phyloP scores from a whole-genome alignment of 2,329 filamentous ascomycete genomes.

The Fusarium setosum region DNA sequence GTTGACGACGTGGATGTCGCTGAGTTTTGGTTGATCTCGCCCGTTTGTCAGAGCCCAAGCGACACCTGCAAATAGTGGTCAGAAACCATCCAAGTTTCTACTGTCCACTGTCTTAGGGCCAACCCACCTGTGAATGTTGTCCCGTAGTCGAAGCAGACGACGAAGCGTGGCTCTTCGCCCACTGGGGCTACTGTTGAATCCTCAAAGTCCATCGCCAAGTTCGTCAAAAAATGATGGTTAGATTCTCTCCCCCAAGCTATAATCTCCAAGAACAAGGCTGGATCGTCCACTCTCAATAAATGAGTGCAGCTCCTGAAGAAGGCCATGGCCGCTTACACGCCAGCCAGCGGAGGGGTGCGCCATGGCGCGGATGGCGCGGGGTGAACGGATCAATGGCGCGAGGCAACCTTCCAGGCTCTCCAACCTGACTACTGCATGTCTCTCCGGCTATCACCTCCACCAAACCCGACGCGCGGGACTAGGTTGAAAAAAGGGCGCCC shows the following conservation, averaged over 20 bases:
- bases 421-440: background rate
- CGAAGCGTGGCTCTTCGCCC: conserved; percentile 7
- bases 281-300: background rate
- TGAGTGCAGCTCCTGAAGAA: background rate
- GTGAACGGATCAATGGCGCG: background rate
- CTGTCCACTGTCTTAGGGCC: too few species aligned
- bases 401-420: background rate
- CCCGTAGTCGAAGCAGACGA: conserved; percentile 27
- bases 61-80: background rate
- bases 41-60: conserved; percentile 19
- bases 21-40: background rate
- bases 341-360: background rate
- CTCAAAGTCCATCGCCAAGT: background rate
- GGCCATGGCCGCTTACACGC: background rate
- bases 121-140: conserved; percentile 20
- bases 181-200: background rate
- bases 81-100: background rate
- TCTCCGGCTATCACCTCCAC: background rate
- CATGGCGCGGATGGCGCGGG: background rate
- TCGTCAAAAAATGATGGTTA: background rate
- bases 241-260: background rate
- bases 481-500: conserved; percentile 1
- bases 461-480: background rate
- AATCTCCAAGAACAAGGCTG: background rate
- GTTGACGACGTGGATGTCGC: conserved; percentile 15